A percentile compares a stretch with the other conserved stretches of the same genome.
Evolutionary conservation across 495 filamentous ascomycete genomes (phyloP).

Genomic region (Sabuloglossum arenarium): DNA sequence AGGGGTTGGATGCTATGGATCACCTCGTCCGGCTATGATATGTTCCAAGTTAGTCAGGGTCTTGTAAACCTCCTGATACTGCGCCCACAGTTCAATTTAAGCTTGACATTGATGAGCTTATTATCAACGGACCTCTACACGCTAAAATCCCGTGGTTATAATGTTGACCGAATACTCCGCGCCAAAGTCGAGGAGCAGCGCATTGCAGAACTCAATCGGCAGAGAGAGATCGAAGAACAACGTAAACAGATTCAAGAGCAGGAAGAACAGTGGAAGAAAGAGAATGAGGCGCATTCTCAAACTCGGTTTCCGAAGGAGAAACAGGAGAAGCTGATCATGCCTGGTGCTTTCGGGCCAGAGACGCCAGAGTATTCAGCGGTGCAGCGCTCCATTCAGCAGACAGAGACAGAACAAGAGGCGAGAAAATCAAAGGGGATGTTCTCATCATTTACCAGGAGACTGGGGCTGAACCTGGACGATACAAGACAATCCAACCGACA

Average conservation of each 20-base stretch:
- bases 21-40: conserved; percentile 40
- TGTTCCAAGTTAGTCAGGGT: conserved; percentile 75
- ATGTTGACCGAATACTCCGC: conserved; percentile 78
- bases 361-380: conserved; percentile 3
- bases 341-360: conserved; percentile 11
- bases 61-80: conserved; percentile 58
- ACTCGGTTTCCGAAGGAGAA: conserved; percentile 13
- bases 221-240: conserved; percentile 60
- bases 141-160: conserved; percentile 68
- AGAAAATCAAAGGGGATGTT: conserved; percentile 5
- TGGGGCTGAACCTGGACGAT: conserved; percentile 1
- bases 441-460: conserved; percentile 1
- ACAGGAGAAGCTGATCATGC: conserved; percentile 14
- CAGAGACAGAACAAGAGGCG: conserved; percentile 5
- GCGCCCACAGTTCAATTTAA: conserved; percentile 68
- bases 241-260: conserved; percentile 37
- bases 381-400: conserved; percentile 2
- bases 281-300: neutral
- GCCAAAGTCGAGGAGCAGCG: conserved; percentile 65
- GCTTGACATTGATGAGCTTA: conserved; percentile 70
- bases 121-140: conserved; percentile 61
- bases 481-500: neutral
- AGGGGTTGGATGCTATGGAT: conserved; percentile 32
- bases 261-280: conserved; percentile 30
- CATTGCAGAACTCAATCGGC: conserved; percentile 61